Evolutionary conservation across 2,329 filamentous ascomycete species (phyloP).

Genomic region (Helotiales sp.): DNA sequence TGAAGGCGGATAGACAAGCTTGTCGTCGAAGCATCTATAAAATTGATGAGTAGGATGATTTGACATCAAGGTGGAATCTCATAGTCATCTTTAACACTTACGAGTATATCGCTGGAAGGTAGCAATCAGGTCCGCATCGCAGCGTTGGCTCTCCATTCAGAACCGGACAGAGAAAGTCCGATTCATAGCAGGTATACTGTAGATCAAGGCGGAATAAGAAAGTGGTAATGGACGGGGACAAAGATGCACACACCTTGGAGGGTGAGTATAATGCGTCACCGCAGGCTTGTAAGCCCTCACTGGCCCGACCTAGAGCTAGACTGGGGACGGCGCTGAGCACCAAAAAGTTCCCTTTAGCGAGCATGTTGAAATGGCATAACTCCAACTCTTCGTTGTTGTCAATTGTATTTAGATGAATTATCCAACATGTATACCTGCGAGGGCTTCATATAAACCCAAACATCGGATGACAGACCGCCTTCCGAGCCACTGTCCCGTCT

Average conservation of each 20-base stretch:
- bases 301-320: background rate
- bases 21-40: slow-evolving; percentile 27
- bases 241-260: slow-evolving; percentile 19
- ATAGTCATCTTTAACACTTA: slow-evolving; percentile 14
- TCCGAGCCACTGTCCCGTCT: background rate
- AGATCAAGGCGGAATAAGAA: background rate
- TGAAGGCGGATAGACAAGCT: slow-evolving; percentile 39
- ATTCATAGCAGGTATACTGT: slow-evolving; percentile 47
- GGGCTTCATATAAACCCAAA: background rate
- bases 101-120: slow-evolving; percentile 43
- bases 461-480: background rate
- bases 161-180: slow-evolving; percentile 46
- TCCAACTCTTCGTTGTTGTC: no score
- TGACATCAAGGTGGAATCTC: background rate
- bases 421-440: background rate
- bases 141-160: slow-evolving; percentile 43
- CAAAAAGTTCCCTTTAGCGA: background rate
- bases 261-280: slow-evolving; percentile 29
- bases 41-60: background rate
- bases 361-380: background rate
- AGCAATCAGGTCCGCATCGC: slow-evolving; percentile 46
- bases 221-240: background rate
- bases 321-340: background rate
- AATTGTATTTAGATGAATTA: no score
- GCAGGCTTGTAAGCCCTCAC: slow-evolving; percentile 16